A percentile compares a stretch with the other conserved stretches of the same genome.
Evolutionary conservation across 371 early-diverging fungal genomes (phyloP).

Genomic region (Mortierella sp.): DNA sequence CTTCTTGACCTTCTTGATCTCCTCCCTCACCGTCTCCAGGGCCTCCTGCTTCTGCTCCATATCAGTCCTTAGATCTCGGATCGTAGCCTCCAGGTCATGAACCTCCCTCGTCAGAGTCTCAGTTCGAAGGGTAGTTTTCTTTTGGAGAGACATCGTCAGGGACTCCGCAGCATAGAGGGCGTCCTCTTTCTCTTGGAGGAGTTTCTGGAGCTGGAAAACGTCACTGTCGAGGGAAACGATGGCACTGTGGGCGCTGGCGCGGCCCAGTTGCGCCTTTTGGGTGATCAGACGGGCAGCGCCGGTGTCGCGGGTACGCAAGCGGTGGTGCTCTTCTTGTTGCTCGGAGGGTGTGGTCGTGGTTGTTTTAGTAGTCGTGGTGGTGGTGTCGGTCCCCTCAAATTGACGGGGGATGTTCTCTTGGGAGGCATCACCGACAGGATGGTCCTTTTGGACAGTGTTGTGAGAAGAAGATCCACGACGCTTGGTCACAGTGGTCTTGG

Average conservation of each 20-base stretch:
- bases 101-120: slow-evolving; percentile 13
- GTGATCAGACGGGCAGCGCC: not conserved
- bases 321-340: not conserved
- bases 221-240: slow-evolving; percentile 16
- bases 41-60: not conserved
- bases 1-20: not conserved
- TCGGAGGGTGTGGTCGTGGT: not conserved
- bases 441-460: no score
- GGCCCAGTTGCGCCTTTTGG: slow-evolving; percentile 18
- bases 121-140: not conserved
- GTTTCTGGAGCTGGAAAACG: slow-evolving; percentile 12
- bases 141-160: not conserved
- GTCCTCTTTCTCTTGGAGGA: slow-evolving; percentile 19
- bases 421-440: not conserved
- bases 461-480: not conserved
- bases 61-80: not conserved
- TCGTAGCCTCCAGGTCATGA: not conserved
- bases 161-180: slow-evolving; percentile 13
- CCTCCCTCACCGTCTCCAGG: not conserved
- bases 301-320: slow-evolving; percentile 6
- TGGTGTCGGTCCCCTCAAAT: not conserved
- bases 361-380: not conserved
- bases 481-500: not conserved
- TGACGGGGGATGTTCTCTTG: not conserved
- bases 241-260: slow-evolving; percentile 3